Conservation (phyloP, 1,284 basidiomycete genomes). For the Cerrena zonata region DNA sequence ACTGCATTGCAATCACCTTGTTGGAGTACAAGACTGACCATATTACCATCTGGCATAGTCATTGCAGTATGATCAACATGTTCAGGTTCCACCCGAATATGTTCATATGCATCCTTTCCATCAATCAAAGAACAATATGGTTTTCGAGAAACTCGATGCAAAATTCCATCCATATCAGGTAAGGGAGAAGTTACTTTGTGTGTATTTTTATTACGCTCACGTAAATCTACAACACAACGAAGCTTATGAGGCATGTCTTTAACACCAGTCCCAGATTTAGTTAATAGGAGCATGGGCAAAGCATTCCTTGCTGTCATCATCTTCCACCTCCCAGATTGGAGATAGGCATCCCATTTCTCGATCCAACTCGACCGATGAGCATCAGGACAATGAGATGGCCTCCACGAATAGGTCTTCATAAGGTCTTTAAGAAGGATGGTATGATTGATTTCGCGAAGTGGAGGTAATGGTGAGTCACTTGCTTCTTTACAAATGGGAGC, state of each 20-base stretch:
- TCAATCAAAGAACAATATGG: conserved; percentile 12
- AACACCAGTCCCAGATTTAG: conserved; percentile 12
- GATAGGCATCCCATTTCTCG: conserved; percentile 26
- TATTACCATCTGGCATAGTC: conserved; percentile 28
- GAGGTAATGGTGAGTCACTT: conserved; percentile 26
- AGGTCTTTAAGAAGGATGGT: conserved; percentile 33
- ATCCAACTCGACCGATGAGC: conserved; percentile 24
- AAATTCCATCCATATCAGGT: conserved; percentile 16
- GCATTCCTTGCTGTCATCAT: conserved; percentile 25
- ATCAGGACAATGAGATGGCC: conserved; percentile 29
- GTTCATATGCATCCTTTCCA: conserved; percentile 21
- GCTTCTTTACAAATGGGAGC: conserved; percentile 21
- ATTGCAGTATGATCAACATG: conserved; percentile 13
- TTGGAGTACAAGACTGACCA: conserved; percentile 33
- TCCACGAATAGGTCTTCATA: conserved; percentile 23
- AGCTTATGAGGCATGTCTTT: conserved; percentile 24
- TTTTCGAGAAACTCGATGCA: conserved; percentile 8
- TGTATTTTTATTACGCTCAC: conserved; percentile 32
- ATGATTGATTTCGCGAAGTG: conserved; percentile 33
- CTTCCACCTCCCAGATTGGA: conserved; percentile 27
- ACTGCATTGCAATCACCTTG: conserved; percentile 33
- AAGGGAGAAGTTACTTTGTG: conserved; percentile 31
- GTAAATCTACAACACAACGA: conserved; percentile 29
- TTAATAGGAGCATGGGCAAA: conserved; percentile 28
- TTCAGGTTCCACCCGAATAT: conserved; percentile 10